Evolutionary conservation across 805 yeast genomes (phyloP), one percentile per base, ranked within the genome.

Genomic region (Saccharomycopsis guyanensis): DNA sequence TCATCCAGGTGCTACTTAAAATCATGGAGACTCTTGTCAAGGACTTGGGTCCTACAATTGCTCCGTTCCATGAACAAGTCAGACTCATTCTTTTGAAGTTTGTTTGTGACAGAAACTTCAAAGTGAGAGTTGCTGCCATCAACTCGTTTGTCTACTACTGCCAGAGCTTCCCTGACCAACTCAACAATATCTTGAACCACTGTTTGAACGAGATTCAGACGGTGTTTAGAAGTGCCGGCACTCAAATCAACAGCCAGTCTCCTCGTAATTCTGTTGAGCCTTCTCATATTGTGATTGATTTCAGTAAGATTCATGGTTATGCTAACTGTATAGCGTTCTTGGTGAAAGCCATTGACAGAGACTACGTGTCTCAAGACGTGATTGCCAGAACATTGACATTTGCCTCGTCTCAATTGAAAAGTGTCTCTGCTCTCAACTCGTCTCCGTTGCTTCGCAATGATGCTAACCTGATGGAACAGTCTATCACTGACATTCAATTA

Each of bases 281-380:
- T 64, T 23, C 52, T 31, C 27, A 39, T 32, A 23, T 43, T 13
- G 50, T 47, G 18, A 33, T 42, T 18, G 50, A 59, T 13, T 66
- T 61, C 46, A 46, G 61, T 4, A 63, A 56, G 40, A 58, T 65
- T 10, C 70, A 69, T 50, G 73, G 75, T 0, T 59, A 62, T 49
- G 63, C 72, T 0, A 55, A 66, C 35, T 54, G 68, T 8, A 57
- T 70, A 16, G 64, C 73, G 2, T 66, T 59, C 42, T 41, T 67
- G 22, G 57, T 68, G 1, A 56, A 58, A 6, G 50, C 58, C 4
- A 63, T 70, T 1, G 63, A 64, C 33, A 61, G 61, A 29, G 70
- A 69, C 42, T 71, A 69, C 53, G 73, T 73, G 4, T 64, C 79
- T 2, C 61, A 65, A 32, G 70, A 68, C 25, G 56, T 73, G 15